These are phyloP conservation scores for Parathielavia appendiculata DNA, from an alignment of 495 filamentous ascomycete species.

Conservation along the genomic window DNA sequence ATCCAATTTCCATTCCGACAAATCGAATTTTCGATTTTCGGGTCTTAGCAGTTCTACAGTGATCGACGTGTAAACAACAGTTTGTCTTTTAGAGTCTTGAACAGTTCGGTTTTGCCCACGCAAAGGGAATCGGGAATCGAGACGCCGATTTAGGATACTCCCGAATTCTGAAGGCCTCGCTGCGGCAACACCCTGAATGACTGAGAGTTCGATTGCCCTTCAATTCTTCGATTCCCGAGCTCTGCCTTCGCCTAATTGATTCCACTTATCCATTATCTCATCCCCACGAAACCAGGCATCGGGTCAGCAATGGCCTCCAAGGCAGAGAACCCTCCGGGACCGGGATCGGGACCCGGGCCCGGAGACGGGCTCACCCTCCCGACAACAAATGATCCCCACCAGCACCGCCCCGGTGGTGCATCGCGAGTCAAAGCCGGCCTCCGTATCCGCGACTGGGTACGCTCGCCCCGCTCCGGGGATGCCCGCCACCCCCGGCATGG, in stretches of 20 bases:
- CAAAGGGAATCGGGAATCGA: no score
- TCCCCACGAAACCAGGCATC: not conserved
- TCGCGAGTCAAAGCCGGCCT: not conserved
- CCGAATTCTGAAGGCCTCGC: no score
- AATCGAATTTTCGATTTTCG: not conserved
- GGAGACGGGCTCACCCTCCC: constrained; percentile 6
- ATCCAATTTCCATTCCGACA: not conserved
- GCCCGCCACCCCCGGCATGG: constrained; percentile 7
- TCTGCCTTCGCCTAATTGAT: not conserved
- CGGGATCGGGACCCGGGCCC: not conserved
- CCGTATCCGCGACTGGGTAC: constrained; percentile 12
- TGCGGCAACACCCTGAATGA: no score
- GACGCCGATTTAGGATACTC: no score
- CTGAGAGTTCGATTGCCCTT: no score
- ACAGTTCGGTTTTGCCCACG: no score
- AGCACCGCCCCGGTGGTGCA: not conserved
- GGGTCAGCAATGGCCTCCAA: not conserved
- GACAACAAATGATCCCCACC: not conserved
- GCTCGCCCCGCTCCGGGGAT: not conserved
- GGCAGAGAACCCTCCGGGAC: not conserved
- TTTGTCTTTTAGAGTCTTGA: no score
- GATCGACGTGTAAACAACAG: not conserved
- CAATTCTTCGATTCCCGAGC: not conserved
- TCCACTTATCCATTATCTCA: not conserved
- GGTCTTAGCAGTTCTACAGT: not conserved